Evolutionary conservation across 192 early-diverging fungal species (phyloP), one percentile per base, ranked within the genome.

Genomic region (Backusella luteola): DNA sequence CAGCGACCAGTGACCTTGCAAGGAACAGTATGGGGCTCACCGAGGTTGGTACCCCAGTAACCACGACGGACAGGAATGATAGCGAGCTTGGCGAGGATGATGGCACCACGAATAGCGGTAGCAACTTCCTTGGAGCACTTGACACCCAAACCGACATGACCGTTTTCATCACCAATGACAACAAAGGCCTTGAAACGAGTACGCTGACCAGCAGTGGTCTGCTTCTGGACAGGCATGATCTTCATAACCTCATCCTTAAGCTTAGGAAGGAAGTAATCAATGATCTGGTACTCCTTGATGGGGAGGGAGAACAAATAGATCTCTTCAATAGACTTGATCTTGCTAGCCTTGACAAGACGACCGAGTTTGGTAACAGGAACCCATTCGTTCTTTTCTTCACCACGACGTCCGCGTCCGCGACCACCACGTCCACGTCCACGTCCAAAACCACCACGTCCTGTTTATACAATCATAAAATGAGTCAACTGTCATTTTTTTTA

Each of bases 61-160:
- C 97, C 97, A 86, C 96, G 96, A 85, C 97, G 95, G 79, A 99
- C 97, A 74, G 97, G 97, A 88, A 99, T 94, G 82, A 97, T 90
- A 79, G 94, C 94, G 76, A 99, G 92, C 93, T 99, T 99, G 89
- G 97, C 97, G 77, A 99, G 92, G 89, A 97, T 95, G 83, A 99
- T 97, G 86, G 95, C 97, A 85, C 97, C 97, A 83, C 96, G 96
- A 84, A 99, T 99, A 74, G 97, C 94, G 73, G 94, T 95, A 85
- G 97, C 97, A 66, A 99, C 97, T 88, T 99, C 97, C 94, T 97
- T 99, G 86, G 97, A 96, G 93, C 97, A 99, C 93, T 99, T 99
- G 89, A 99, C 97, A 86, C 97, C 97, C 67, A 99, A 91, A 93
- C 97, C 97, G 82, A 97, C 96, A 90, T 99, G 97, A 75, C 97